These are phyloP conservation scores for Lentinus polychrous DNA, from an alignment of 1,284 basidiomycete genomes.

Conservation along the genomic window DNA sequence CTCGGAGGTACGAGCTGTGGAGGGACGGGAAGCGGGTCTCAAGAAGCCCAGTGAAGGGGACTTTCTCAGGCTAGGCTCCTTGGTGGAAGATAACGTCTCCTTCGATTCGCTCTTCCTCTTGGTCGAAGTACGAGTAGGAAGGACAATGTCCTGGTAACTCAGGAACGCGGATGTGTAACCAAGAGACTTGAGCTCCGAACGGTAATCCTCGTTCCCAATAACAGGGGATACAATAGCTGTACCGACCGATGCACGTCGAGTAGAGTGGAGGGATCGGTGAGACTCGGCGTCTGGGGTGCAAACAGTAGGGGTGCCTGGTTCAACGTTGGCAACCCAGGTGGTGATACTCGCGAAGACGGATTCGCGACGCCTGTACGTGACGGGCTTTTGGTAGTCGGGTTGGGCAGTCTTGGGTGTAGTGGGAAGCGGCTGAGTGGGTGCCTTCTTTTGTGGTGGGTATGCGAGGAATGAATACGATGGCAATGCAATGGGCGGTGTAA, in stretches of 20 bases:
- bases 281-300: constrained; percentile 20
- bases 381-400: neutral
- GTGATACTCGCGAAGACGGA: constrained; percentile 35
- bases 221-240: constrained; percentile 26
- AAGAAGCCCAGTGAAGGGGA: neutral
- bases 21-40: neutral
- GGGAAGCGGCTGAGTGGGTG: constrained; percentile 4
- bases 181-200: constrained; percentile 40
- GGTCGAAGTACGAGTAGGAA: constrained; percentile 33
- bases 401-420: neutral
- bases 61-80: neutral
- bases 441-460: constrained; percentile 5
- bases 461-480: constrained; percentile 7
- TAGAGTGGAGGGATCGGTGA: constrained; percentile 33
- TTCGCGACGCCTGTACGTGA: constrained; percentile 25
- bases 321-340: constrained; percentile 50
- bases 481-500: neutral
- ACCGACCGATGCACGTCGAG: constrained; percentile 10
- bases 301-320: constrained; percentile 55
- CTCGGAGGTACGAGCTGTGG: neutral
- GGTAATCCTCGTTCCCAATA: constrained; percentile 29
- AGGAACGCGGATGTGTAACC: constrained; percentile 57
- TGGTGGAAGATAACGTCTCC: too few relatives aligned
- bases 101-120: neutral
- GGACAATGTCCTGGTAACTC: constrained; percentile 33